These are phyloP conservation scores for Apiospora pterosperma DNA, from an alignment of 2,329 filamentous ascomycete species.

Conservation along the genomic window DNA sequence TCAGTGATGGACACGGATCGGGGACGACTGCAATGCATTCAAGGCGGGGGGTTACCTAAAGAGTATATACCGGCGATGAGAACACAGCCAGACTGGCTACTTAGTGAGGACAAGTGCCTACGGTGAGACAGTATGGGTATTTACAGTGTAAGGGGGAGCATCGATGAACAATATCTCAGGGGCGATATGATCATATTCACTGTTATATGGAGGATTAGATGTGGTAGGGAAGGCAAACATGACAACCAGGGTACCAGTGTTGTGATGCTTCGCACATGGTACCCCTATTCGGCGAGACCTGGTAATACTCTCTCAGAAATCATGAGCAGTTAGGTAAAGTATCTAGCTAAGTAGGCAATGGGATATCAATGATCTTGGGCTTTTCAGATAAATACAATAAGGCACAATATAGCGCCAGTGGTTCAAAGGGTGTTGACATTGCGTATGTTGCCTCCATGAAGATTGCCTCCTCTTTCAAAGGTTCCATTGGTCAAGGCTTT, in stretches of 20 bases:
- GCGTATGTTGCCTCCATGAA: not conserved
- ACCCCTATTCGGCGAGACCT: too few relatives aligned
- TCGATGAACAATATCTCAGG: not conserved
- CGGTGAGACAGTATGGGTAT: not conserved
- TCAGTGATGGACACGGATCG: not conserved
- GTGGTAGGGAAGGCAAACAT: not conserved
- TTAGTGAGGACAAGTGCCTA: not conserved
- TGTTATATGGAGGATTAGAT: not conserved
- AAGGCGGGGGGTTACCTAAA: not conserved
- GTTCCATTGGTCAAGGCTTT: not conserved
- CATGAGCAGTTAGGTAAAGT: too few relatives aligned
- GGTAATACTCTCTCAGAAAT: not conserved
- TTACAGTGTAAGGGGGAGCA: not conserved
- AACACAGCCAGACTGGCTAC: too few relatives aligned
- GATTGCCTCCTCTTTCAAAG: not conserved
- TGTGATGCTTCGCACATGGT: not conserved
- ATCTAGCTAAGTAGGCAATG: too few relatives aligned
- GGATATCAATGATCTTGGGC: not conserved
- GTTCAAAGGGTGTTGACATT: too few relatives aligned
- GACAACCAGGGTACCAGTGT: not conserved
- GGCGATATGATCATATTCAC: not conserved
- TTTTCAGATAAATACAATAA: not conserved
- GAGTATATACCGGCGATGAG: not conserved
- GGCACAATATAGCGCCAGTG: not conserved
- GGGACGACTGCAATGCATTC: not conserved